These are phyloP conservation scores for Trichoderma sp. DNA, from an alignment of 2,329 filamentous ascomycete species.

Conservation along the genomic window DNA sequence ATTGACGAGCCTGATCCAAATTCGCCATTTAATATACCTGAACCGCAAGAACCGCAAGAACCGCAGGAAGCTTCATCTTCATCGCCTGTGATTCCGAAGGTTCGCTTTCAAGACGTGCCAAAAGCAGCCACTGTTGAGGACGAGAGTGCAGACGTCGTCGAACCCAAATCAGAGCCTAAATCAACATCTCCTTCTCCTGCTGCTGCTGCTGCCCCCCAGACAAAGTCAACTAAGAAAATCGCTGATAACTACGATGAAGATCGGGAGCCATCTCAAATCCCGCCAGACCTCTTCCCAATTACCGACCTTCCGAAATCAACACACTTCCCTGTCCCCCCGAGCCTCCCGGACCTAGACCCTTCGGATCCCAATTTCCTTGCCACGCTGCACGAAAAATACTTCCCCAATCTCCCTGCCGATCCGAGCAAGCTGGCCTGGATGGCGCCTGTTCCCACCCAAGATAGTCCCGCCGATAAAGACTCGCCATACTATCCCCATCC, in stretches of 20 bases:
- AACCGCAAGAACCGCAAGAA: conserved; percentile 22
- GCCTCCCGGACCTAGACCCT: conserved; percentile 74
- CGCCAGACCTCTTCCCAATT: conserved; percentile 44
- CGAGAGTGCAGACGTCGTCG: background rate
- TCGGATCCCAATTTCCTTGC: conserved; percentile 77
- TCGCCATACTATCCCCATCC: conserved; percentile 82
- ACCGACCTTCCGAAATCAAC: conserved; percentile 42
- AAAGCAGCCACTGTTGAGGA: conserved; percentile 24
- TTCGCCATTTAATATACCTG: conserved; percentile 43
- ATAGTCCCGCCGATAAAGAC: conserved; percentile 63
- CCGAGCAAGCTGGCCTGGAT: conserved; percentile 89
- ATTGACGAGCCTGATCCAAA: conserved; percentile 60
- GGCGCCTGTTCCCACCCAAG: conserved; percentile 64
- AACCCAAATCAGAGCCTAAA: conserved; percentile 8
- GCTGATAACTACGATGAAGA: conserved; percentile 42
- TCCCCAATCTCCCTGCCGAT: conserved; percentile 81
- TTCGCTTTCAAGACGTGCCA: conserved; percentile 36
- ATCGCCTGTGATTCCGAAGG: conserved; percentile 29
- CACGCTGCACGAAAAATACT: conserved; percentile 88
- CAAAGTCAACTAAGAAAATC: conserved; percentile 29
- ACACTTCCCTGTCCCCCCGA: conserved; percentile 61
- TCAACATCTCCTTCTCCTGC: background rate
- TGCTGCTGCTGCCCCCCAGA: background rate
- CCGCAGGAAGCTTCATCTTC: background rate
- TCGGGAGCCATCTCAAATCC: conserved; percentile 41